These are phyloP conservation scores for Starmera pachycereana DNA, from an alignment of 805 yeast genomes.

Conservation along the genomic window DNA sequence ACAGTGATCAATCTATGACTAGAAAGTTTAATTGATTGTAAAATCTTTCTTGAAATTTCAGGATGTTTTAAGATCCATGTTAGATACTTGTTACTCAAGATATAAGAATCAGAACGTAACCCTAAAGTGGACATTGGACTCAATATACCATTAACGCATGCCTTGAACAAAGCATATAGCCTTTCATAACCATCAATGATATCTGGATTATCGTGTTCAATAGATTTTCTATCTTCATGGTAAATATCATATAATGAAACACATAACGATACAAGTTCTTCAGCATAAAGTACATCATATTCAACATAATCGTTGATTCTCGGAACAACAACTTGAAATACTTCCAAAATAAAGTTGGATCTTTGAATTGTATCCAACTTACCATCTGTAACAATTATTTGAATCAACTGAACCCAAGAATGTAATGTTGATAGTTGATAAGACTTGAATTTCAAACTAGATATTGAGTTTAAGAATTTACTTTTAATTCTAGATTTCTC, in stretches of 20 bases:
- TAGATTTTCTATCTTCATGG: conserved; percentile 32
- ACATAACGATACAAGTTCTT: conserved; percentile 66
- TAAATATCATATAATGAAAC: conserved; percentile 60
- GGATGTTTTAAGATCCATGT: conserved; percentile 35
- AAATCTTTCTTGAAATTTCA: conserved; percentile 33
- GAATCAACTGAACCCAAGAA: conserved; percentile 77
- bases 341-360: conserved; percentile 59
- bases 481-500: conserved; percentile 19
- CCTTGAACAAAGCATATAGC: conserved; percentile 57
- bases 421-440: conserved; percentile 55
- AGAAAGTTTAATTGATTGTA: conserved; percentile 42
- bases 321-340: conserved; percentile 68
- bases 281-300: conserved; percentile 53
- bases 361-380: conserved; percentile 34
- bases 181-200: conserved; percentile 39
- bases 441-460: conserved; percentile 36
- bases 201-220: conserved; percentile 22
- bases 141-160: conserved; percentile 64
- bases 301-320: conserved; percentile 68
- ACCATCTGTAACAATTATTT: conserved; percentile 59
- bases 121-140: conserved; percentile 58
- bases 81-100: conserved; percentile 57
- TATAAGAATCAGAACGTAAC: conserved; percentile 72
- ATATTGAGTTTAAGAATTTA: conserved; percentile 34
- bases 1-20: conserved; percentile 55